Percentiles rank a stretch among this genome's conserved stretches.
phyloP scores from a whole-genome alignment of 768 basidiomycete genomes.

The Kwoniella dejecticola region DNA sequence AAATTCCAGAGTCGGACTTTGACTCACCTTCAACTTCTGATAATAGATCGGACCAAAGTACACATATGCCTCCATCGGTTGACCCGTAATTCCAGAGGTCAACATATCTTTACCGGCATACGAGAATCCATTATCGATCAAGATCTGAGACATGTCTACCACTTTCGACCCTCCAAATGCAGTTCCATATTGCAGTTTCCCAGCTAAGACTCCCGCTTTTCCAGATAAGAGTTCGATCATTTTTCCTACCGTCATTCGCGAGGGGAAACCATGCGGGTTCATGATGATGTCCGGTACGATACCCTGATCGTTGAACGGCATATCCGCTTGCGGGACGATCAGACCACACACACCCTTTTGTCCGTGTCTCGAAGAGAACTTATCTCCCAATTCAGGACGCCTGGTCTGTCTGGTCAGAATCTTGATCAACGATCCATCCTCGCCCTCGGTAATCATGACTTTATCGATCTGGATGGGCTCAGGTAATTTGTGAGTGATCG shows the following conservation, averaged over 20 bases:
- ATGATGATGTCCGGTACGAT: conserved; percentile 97
- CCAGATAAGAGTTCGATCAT: conserved; percentile 98
- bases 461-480: conserved; percentile 95
- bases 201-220: conserved; percentile 90
- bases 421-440: conserved; percentile 95
- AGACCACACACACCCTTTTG: conserved; percentile 99
- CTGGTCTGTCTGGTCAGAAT: conserved; percentile 95
- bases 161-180: conserved; percentile 99
- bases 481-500: conserved; percentile 90
- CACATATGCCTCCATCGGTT: conserved; percentile 92
- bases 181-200: conserved; percentile 58
- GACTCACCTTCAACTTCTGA: conserved; percentile 89
- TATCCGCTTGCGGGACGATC: conserved; percentile 97
- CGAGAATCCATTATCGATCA: conserved; percentile 92
- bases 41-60: conserved; percentile 99
- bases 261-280: conserved; percentile 99
- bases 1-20: not conserved
- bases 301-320: conserved; percentile 99
- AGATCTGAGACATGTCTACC: conserved; percentile 95
- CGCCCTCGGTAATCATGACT: conserved; percentile 94
- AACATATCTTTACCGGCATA: conserved; percentile 99
- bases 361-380: conserved; percentile 96
- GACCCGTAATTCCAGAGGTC: conserved; percentile 96
- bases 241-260: conserved; percentile 95
- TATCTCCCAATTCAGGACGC: conserved; percentile 94